phyloP scores from a whole-genome alignment of 2,329 filamentous ascomycete species.

The Ceratocystis alfenasii region DNA sequence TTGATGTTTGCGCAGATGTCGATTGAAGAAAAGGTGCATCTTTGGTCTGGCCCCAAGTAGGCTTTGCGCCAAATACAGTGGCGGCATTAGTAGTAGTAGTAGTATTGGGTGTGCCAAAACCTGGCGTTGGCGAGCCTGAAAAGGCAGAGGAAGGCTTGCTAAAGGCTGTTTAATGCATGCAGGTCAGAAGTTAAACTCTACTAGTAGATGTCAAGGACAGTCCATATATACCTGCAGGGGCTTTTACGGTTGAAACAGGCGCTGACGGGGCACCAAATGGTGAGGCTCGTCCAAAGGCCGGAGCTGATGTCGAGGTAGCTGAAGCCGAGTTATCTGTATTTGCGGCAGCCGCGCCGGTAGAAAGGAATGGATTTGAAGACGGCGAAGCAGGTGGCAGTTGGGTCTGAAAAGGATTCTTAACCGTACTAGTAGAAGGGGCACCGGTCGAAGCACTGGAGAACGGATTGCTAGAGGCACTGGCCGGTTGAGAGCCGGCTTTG shows the following conservation, averaged over 20 bases:
- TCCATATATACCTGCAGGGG: slow-evolving; percentile 15
- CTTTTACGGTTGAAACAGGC: not conserved
- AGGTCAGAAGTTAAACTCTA: not conserved
- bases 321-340: not conserved
- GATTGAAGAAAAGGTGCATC: not conserved
- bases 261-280: slow-evolving; percentile 16
- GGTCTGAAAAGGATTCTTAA: slow-evolving; percentile 17
- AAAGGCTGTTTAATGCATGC: not conserved
- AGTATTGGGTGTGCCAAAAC: not conserved
- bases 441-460: slow-evolving; percentile 7
- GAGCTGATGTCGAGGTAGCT: slow-evolving; percentile 5
- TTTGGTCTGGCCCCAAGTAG: not conserved
- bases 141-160: not conserved
- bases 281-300: slow-evolving; percentile 16
- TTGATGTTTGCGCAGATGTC: not conserved
- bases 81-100: not conserved
- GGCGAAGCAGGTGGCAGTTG: slow-evolving; percentile 6
- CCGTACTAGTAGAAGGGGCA: not conserved
- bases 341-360: not conserved
- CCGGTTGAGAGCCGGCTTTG: not conserved
- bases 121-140: not conserved
- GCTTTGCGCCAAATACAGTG: slow-evolving; percentile 6
- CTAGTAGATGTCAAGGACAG: no score
- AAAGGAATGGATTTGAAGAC: slow-evolving; percentile 16
- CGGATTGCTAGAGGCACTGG: slow-evolving; percentile 13